Evolutionary conservation across 2,329 filamentous ascomycete species (phyloP).

Genomic region (Colletotrichum orchidophilum): DNA sequence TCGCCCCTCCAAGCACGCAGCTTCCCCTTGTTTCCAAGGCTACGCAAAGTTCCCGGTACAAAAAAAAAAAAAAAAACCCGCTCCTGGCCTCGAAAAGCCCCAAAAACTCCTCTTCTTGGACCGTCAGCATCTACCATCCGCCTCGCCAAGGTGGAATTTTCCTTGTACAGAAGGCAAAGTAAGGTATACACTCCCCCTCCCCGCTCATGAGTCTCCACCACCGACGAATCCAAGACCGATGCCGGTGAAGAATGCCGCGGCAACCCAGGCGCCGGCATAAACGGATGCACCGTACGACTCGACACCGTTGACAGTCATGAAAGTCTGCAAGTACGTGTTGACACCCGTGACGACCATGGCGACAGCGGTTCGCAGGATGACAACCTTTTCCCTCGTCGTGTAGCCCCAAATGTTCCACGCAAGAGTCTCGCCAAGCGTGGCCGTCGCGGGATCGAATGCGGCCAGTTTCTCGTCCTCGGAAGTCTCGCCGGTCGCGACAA

Average conservation of each 20-base stretch:
- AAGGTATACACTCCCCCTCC: background rate
- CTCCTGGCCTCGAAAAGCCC: conserved; percentile 5
- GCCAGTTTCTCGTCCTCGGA: conserved; percentile 57
- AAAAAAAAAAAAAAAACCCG: background rate
- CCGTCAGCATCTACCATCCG: conserved; percentile 3
- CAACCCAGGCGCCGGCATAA: conserved; percentile 81
- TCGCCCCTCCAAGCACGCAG: conserved; percentile 1
- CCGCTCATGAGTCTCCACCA: conserved; percentile 42
- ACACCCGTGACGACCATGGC: conserved; percentile 65
- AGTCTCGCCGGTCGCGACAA: conserved; percentile 62
- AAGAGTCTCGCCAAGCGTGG: conserved; percentile 75
- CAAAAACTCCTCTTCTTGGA: conserved; percentile 10
- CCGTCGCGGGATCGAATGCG: conserved; percentile 71
- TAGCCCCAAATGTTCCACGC: conserved; percentile 79
- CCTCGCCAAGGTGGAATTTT: conserved; percentile 1
- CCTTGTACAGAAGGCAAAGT: background rate
- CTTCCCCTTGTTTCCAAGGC: conserved; percentile 2
- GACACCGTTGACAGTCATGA: conserved; percentile 74
- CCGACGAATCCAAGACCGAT: conserved; percentile 61
- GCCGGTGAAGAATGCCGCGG: conserved; percentile 69
- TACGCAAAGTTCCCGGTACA: background rate
- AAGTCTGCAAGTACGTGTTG: conserved; percentile 71
- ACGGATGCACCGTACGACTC: conserved; percentile 74
- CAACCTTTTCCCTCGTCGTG: conserved; percentile 67
- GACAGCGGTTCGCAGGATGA: conserved; percentile 71